A percentile compares a stretch with the other conserved stretches of the same genome.
Conservation (phyloP, 306 rosid species). For the Dalbergia cochinchinensis region DNA sequence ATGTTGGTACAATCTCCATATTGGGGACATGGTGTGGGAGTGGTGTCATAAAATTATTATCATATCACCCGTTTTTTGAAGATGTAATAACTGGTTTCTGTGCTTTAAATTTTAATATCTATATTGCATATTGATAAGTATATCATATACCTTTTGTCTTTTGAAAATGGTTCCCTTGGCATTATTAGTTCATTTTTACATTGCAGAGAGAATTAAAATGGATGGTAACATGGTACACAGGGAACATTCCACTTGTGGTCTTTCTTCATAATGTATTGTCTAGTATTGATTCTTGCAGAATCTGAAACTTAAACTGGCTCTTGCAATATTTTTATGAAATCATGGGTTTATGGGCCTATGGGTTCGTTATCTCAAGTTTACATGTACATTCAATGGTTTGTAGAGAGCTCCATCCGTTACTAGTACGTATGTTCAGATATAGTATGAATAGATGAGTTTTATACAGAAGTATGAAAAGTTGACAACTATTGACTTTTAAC, state of each 20-base stretch:
- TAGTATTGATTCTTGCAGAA: neutral
- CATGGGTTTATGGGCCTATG: constrained; percentile 13
- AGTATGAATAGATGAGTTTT: neutral
- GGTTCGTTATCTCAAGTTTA: constrained; percentile 27
- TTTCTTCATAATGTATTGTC: neutral
- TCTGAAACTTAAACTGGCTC: constrained; percentile 5
- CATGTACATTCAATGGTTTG: constrained; percentile 21
- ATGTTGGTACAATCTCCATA: neutral
- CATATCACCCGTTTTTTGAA: neutral
- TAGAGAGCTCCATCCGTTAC: constrained; percentile 1
- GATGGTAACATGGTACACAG: neutral
- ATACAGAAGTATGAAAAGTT: neutral
- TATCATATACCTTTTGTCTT: constrained; percentile 2
- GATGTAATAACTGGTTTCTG: neutral
- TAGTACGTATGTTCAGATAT: constrained; percentile 24
- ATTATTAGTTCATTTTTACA: constrained; percentile 18
- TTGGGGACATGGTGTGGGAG: neutral
- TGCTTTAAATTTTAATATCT: constrained; percentile 1
- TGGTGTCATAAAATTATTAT: neutral
- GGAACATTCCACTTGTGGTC: constrained; percentile 8
- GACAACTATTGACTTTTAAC: constrained; percentile 20
- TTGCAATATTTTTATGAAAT: constrained; percentile 32
- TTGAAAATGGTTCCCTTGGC: neutral
- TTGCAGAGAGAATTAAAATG: constrained; percentile 26
- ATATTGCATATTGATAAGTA: constrained; percentile 23